Percentiles rank a stretch among this genome's conserved stretches.
Evolutionary conservation across 164 flowering plant species (phyloP).

Genomic region (Chimonanthus praecox): DNA sequence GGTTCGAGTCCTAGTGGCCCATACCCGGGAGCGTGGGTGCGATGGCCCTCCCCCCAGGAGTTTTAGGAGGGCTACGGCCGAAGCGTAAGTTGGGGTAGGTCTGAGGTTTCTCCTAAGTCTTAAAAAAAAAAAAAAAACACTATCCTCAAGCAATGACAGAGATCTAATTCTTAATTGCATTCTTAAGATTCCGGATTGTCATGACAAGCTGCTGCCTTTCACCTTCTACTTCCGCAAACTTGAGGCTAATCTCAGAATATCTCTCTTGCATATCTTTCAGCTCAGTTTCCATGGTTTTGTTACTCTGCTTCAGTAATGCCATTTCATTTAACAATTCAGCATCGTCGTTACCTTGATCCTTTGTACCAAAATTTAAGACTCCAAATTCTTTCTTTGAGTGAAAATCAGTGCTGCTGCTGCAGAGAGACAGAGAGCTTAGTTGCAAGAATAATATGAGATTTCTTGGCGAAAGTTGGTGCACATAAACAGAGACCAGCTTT

Average conservation of each 20-base stretch:
- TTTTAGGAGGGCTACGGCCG: too few relatives aligned
- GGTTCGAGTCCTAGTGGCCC: too few relatives aligned
- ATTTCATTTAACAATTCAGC: constrained; percentile 35
- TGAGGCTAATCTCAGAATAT: constrained; percentile 90
- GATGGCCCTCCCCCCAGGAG: too few relatives aligned
- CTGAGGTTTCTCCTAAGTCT: too few relatives aligned
- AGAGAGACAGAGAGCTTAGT: not conserved
- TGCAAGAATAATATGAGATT: too few relatives aligned
- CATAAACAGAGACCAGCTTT: too few relatives aligned
- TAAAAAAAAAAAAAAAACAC: too few relatives aligned
- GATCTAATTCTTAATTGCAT: constrained; percentile 45
- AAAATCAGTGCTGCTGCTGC: constrained; percentile 18
- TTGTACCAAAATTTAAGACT: constrained; percentile 6
- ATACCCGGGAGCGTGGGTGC: too few relatives aligned
- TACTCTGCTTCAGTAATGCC: constrained; percentile 45
- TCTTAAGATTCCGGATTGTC: constrained; percentile 70
- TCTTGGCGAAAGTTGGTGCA: too few relatives aligned
- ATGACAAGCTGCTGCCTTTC: constrained; percentile 86
- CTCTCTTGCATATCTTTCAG: constrained; percentile 87
- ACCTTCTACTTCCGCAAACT: constrained; percentile 96
- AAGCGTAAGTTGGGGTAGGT: too few relatives aligned
- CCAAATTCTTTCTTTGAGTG: constrained; percentile 16
- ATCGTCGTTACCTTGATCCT: constrained; percentile 14
- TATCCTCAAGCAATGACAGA: not conserved
- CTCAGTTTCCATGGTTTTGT: constrained; percentile 67